Conservation (phyloP, 2,329 filamentous ascomycete genomes). For the Colletotrichum acutatum region DNA sequence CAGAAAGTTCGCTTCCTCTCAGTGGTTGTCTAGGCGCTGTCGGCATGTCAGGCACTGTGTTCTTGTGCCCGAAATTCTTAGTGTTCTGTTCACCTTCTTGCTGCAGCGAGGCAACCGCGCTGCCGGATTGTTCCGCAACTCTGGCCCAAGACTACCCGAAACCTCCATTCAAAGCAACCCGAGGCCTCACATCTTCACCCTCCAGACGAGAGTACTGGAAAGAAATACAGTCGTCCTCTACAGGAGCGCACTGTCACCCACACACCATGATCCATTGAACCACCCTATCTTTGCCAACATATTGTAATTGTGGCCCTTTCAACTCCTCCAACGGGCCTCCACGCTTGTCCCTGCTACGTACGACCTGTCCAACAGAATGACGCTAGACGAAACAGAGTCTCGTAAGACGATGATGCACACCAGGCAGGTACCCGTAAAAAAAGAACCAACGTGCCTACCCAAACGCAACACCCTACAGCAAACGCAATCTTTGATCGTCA, state of each 20-base stretch:
- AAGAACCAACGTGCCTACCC: background rate
- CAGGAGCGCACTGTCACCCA: background rate
- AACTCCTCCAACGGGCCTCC: conserved; percentile 5
- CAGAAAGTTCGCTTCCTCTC: conserved; percentile 3
- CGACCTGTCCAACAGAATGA: conserved; percentile 20
- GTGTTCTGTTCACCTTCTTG: background rate
- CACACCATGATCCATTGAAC: background rate
- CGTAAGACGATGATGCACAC: conserved; percentile 29
- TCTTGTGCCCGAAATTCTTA: background rate
- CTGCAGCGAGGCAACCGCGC: background rate
- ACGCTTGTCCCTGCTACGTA: conserved; percentile 4
- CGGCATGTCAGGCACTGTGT: background rate
- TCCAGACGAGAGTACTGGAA: background rate
- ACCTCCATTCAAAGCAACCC: background rate
- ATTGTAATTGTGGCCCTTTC: background rate
- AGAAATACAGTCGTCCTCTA: conserved; percentile 6
- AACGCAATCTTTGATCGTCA: background rate
- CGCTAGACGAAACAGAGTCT: conserved; percentile 19
- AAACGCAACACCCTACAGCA: background rate
- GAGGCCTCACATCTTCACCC: background rate
- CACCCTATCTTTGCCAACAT: background rate
- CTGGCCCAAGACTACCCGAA: background rate
- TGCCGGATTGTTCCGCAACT: background rate
- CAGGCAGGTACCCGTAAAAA: background rate
- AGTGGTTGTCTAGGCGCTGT: conserved; percentile 21